Base-by-base conservation (phyloP, 192 early-diverging fungal species). In the Backusella macrospora region DNA sequence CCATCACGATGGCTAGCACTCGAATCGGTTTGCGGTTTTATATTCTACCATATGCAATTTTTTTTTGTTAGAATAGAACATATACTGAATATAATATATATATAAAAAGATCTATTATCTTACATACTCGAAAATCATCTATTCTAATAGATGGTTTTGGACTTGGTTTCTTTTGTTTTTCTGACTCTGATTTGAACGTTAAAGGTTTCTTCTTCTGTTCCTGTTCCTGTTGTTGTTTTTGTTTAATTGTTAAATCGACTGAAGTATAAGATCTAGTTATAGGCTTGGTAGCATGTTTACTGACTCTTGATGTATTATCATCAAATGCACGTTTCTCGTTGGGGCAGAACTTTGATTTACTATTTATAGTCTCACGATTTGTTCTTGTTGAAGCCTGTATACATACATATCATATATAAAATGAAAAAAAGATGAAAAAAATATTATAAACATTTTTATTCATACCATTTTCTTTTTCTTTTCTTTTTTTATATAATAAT, bases 111-210 rank as follows among this genome's bases (percentile, higher is more conserved):
- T 34, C 29, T 34, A 34, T 34, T 34, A 34, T 34, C 29, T 34
- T 52, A 23, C 49, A 52, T 59, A 59, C 52, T 59, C 52, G 52
- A 59, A 59, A 59, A 5, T 59, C 18, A 29, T 59, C 52, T 23
- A 59, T 59, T 59, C 52, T 59, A 59, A 59, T 59, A 5, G 52
- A 59, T 23, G 52, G 9, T n/a, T 59, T 59, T 13, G 52, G 21
- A 6, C 21, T 59, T 26, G 12, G 10, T 23, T 59, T 59, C 26
- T 23, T 23, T 12, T 8, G 52, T 59, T 8, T 59, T 59, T 59
- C 26, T 7, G 26, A 26, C 26, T 9, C 52, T 8, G 52, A 26
- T 12, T 26, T 26, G 13, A 12, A 34, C 2, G 12, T 0, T 4
- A 59, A 59, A 26, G 9, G n/a, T 2, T 34, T 23, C 9, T 59